Conservation (phyloP, 2,329 filamentous ascomycete genomes). For the Aspergillus puulaauensis region DNA sequence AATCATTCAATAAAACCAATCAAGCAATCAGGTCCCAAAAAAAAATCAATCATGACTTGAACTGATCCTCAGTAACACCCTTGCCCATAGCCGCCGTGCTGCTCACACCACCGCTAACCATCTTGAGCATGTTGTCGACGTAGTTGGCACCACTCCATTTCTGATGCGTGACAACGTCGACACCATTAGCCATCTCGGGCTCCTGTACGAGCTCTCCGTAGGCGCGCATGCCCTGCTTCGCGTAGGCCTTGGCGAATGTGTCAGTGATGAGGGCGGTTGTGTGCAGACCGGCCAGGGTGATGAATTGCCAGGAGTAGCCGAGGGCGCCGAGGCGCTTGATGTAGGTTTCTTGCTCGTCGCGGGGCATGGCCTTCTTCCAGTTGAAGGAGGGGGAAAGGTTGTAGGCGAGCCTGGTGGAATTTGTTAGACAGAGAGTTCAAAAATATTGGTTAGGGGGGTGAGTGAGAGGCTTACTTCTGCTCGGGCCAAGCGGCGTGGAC, state of each 20-base stretch:
- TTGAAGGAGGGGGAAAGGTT: slow-evolving; percentile 99
- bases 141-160: slow-evolving; percentile 98
- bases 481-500: slow-evolving; percentile 95
- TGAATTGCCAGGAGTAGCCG: slow-evolving; percentile 99
- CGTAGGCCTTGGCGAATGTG: slow-evolving; percentile 85
- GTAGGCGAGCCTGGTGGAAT: slow-evolving; percentile 72
- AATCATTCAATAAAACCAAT: slow-evolving; percentile 1
- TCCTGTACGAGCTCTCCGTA: slow-evolving; percentile 98
- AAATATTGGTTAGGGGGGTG: background rate
- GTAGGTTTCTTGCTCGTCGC: slow-evolving; percentile 93
- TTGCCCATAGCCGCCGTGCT: slow-evolving; percentile 95
- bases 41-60: slow-evolving; percentile 53
- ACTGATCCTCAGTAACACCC: slow-evolving; percentile 97
- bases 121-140: slow-evolving; percentile 91
- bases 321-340: slow-evolving; percentile 82
- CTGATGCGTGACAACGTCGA: slow-evolving; percentile 98
- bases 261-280: slow-evolving; percentile 83
- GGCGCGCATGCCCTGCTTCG: slow-evolving; percentile 83
- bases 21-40: background rate
- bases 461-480: slow-evolving; percentile 71
- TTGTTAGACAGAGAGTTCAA: slow-evolving; percentile 15
- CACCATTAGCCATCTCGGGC: slow-evolving; percentile 85
- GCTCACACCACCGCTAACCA: slow-evolving; percentile 91
- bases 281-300: slow-evolving; percentile 96
- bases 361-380: slow-evolving; percentile 96